Conservation (phyloP, 495 filamentous ascomycete genomes). For the Aspergillus funiculosus region DNA sequence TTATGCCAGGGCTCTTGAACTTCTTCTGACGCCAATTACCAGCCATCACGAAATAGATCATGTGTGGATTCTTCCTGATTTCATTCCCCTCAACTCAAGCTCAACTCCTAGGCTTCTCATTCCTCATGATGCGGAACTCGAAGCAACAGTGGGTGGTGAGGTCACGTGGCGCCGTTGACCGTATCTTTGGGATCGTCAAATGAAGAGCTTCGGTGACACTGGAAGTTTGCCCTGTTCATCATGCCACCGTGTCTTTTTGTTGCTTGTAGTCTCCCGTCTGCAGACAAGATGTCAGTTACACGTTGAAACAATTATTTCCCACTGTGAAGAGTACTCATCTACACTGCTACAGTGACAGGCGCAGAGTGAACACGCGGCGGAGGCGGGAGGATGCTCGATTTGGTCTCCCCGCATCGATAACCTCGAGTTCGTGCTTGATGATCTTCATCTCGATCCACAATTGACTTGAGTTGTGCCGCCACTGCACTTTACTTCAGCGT, state of each 20-base stretch:
- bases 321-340: neutral
- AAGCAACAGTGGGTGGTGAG: too few species aligned
- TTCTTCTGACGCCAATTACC: too few species aligned
- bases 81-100: too few species aligned
- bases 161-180: too few species aligned
- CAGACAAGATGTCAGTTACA: neutral
- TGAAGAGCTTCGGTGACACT: conserved; percentile 9
- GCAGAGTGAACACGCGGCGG: neutral
- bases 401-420: neutral
- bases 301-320: neutral
- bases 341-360: neutral
- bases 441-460: conserved; percentile 3
- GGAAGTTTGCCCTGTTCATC: conserved; percentile 8
- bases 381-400: conserved; percentile 6
- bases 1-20: too few species aligned
- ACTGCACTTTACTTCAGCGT: too few species aligned
- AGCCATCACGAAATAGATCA: too few species aligned
- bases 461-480: conserved; percentile 1
- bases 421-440: neutral
- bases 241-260: conserved; percentile 15
- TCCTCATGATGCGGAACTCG: too few species aligned
- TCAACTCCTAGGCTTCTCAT: too few species aligned
- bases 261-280: neutral
- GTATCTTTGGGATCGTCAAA: conserved; percentile 6
- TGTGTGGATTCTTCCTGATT: too few species aligned